Percentiles rank a stretch among this genome's conserved stretches.
phyloP scores from a whole-genome alignment of 2,329 filamentous ascomycete species.

The Colletotrichum siamense region DNA sequence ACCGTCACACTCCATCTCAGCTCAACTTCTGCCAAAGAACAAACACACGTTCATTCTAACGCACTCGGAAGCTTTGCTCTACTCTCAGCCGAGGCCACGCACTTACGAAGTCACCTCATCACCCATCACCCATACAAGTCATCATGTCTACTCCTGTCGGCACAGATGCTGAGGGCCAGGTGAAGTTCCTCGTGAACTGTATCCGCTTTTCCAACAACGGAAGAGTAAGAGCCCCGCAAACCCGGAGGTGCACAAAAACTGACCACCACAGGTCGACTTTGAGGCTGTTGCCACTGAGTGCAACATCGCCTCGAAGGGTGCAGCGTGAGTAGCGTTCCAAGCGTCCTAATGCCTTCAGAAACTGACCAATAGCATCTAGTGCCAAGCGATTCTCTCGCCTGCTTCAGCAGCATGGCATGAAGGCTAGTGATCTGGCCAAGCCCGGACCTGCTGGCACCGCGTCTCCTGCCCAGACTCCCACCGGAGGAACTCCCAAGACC shows the following conservation, averaged over 20 bases:
- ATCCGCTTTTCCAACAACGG: slow-evolving; percentile 66
- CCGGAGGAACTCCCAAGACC: slow-evolving; percentile 21
- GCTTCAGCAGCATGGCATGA: slow-evolving; percentile 62
- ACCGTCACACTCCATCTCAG: background rate
- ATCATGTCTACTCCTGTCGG: slow-evolving; percentile 19
- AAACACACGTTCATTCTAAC: background rate
- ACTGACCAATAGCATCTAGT: slow-evolving; percentile 39
- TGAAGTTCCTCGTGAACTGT: slow-evolving; percentile 71
- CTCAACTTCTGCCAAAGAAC: background rate
- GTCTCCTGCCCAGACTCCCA: slow-evolving; percentile 6
- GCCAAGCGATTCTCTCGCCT: slow-evolving; percentile 73
- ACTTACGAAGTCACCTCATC: background rate
- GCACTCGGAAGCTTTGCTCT: background rate
- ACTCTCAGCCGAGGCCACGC: background rate
- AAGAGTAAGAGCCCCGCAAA: slow-evolving; percentile 50
- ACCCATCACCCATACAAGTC: background rate
- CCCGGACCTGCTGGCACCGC: slow-evolving; percentile 9
- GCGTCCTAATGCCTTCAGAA: background rate
- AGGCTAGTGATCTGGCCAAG: slow-evolving; percentile 20
- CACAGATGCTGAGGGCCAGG: slow-evolving; percentile 57
- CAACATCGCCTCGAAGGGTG: slow-evolving; percentile 67
- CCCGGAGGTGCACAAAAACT: slow-evolving; percentile 2
- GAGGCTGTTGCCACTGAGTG: slow-evolving; percentile 68
- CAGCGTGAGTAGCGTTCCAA: slow-evolving; percentile 63
- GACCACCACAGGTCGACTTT: slow-evolving; percentile 64